Percentiles rank a stretch among this genome's conserved stretches.
These are phyloP conservation scores for Peniophora sp. DNA, from an alignment of 1,284 basidiomycete species.

Conservation along the genomic window DNA sequence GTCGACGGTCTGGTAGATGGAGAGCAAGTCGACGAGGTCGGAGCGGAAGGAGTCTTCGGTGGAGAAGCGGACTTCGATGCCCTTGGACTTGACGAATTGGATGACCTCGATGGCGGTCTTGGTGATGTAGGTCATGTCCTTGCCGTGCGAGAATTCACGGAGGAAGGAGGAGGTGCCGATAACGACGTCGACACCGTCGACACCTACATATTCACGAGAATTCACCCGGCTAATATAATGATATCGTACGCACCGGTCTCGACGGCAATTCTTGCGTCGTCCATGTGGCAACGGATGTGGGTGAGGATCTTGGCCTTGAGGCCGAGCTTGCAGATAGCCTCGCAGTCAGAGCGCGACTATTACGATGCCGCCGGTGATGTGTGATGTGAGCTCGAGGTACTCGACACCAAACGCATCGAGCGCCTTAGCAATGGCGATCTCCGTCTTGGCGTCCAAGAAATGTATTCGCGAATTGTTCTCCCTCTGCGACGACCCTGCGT, in stretches of 20 bases:
- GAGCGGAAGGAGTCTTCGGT: conserved; percentile 99
- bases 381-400: conserved; percentile 99
- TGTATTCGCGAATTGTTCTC: conserved; percentile 99
- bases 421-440: conserved; percentile 98
- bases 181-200: conserved; percentile 98
- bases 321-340: conserved; percentile 99
- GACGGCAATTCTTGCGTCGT: conserved; percentile 96
- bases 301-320: conserved; percentile 97
- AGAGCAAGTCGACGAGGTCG: conserved; percentile 96
- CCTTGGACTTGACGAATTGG: conserved; percentile 99
- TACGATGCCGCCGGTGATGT: conserved; percentile 97
- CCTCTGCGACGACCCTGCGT: conserved; percentile 41
- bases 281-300: conserved; percentile 99
- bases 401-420: conserved; percentile 98
- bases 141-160: conserved; percentile 98
- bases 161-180: conserved; percentile 99
- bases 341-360: conserved; percentile 91
- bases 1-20: conserved; percentile 99
- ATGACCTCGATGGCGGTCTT: conserved; percentile 99
- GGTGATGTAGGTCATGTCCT: conserved; percentile 99
- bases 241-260: conserved; percentile 73
- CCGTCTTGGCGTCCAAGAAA: conserved; percentile 99
- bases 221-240: neutral
- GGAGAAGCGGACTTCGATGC: conserved; percentile 99
- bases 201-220: conserved; percentile 42